These are phyloP conservation scores for Prunus salicina DNA, from an alignment of 306 rosid genomes.

Conservation along the genomic window DNA sequence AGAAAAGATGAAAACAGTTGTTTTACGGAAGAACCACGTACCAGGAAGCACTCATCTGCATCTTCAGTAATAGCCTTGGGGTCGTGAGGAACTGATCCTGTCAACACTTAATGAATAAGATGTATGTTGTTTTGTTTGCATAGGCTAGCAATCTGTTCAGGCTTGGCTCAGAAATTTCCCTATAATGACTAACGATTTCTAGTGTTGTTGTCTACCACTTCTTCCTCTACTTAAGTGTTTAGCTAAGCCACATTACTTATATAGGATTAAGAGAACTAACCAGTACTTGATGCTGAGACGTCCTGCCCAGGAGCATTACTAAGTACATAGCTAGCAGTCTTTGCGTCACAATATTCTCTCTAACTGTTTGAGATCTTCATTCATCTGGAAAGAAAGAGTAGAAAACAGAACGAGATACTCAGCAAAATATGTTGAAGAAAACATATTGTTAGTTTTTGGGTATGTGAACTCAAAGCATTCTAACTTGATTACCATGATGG, in stretches of 20 bases:
- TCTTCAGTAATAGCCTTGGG: constrained; percentile 37
- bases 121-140: constrained; percentile 2
- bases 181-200: too few relatives aligned
- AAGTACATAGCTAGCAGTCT: constrained; percentile 21
- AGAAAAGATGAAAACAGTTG: too few relatives aligned
- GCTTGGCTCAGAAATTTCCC: too few relatives aligned
- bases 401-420: not conserved
- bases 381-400: constrained; percentile 42
- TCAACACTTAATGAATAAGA: constrained; percentile 26
- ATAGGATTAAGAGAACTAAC: constrained; percentile 33
- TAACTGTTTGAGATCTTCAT: constrained; percentile 33
- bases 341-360: constrained; percentile 27
- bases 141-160: not conserved
- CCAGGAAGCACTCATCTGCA: constrained; percentile 56
- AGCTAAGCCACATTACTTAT: constrained; percentile 19
- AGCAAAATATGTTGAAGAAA: not conserved
- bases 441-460: not conserved
- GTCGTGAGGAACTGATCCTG: constrained; percentile 40
- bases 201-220: not conserved
- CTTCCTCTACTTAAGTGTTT: too few relatives aligned
- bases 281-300: constrained; percentile 45
- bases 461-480: constrained; percentile 22
- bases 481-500: constrained; percentile 21
- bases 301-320: constrained; percentile 30
- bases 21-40: constrained; percentile 21